Evolutionary conservation across 1,139 yeast genomes (phyloP).

Genomic region (Schizosaccharomyces versatilis): DNA sequence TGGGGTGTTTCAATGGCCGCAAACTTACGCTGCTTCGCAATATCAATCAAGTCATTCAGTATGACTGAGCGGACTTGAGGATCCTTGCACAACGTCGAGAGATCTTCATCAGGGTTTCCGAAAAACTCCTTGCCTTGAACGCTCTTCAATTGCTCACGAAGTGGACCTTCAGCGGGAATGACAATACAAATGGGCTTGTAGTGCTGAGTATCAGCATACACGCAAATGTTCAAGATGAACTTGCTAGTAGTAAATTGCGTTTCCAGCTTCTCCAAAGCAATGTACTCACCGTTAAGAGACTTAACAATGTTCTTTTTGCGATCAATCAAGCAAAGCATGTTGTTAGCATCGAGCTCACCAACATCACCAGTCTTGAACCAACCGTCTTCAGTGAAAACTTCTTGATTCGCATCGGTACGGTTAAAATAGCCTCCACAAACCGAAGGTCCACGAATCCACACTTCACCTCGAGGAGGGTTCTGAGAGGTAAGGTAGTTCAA

Average conservation of each 20-base stretch:
- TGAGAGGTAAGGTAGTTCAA: slow-evolving; percentile 60
- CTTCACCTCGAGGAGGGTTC: slow-evolving; percentile 61
- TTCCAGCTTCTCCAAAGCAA: slow-evolving; percentile 55
- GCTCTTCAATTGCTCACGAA: slow-evolving; percentile 27
- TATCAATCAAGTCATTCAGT: slow-evolving; percentile 35
- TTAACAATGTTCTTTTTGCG: slow-evolving; percentile 52
- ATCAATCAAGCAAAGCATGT: slow-evolving; percentile 35
- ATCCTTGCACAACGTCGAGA: slow-evolving; percentile 35
- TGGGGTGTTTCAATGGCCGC: slow-evolving; percentile 67
- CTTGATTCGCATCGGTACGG: slow-evolving; percentile 19
- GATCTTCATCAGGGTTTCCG: slow-evolving; percentile 26
- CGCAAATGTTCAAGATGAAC: slow-evolving; percentile 61
- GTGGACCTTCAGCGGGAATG: slow-evolving; percentile 50
- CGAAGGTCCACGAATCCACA: slow-evolving; percentile 52
- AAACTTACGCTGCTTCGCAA: slow-evolving; percentile 70
- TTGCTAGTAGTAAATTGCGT: slow-evolving; percentile 58
- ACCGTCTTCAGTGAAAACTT: slow-evolving; percentile 26
- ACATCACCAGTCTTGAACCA: slow-evolving; percentile 47
- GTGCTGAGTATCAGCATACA: slow-evolving; percentile 68
- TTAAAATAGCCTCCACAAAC: slow-evolving; percentile 38
- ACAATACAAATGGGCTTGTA: slow-evolving; percentile 86
- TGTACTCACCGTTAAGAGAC: slow-evolving; percentile 84
- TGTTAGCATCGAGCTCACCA: slow-evolving; percentile 29
- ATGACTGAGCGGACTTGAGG: slow-evolving; percentile 35
- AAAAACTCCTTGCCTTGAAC: slow-evolving; percentile 32